Evolutionary conservation across 2,329 filamentous ascomycete species (phyloP).

Genomic region (Malbranchea zuffiana): DNA sequence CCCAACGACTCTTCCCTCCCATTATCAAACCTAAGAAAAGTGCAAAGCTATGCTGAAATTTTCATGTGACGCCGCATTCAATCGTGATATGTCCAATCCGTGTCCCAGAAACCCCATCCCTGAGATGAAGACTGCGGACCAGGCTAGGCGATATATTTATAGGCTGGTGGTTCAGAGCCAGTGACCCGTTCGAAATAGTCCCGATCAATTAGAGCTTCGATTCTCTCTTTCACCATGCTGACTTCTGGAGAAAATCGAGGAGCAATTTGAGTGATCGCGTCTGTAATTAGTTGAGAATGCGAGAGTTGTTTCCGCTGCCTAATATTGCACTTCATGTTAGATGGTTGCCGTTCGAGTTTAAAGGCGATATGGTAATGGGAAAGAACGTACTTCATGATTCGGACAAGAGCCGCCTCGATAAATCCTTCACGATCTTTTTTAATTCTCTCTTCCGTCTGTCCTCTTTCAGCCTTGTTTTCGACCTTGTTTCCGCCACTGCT

Average conservation of each 20-base stretch:
- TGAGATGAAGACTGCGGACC: no score
- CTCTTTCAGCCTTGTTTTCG: constrained; percentile 56
- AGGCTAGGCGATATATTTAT: constrained; percentile 37
- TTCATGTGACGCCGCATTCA: no score
- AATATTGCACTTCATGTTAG: constrained; percentile 6
- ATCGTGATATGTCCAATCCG: no score
- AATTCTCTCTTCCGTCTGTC: constrained; percentile 41
- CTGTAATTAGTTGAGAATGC: constrained; percentile 41
- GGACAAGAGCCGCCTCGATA: constrained; percentile 43
- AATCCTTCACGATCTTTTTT: constrained; percentile 39
- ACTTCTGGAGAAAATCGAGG: constrained; percentile 42
- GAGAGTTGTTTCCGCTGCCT: constrained; percentile 40
- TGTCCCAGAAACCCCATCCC: no score
- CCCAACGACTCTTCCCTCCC: no score
- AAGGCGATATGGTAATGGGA: not conserved
- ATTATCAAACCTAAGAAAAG: no score
- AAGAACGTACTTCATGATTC: constrained; percentile 42
- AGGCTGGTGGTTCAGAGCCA: constrained; percentile 34
- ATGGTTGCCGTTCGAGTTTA: constrained; percentile 2
- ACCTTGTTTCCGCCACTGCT: constrained; percentile 67
- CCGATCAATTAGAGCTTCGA: constrained; percentile 44
- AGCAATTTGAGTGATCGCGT: constrained; percentile 40
- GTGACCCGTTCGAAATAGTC: constrained; percentile 41
- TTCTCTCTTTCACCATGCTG: constrained; percentile 43
- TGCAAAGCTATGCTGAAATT: no score